These are phyloP conservation scores for Saccharomyces hybrid DNA, from an alignment of 1,139 yeast species.

Conservation along the genomic window DNA sequence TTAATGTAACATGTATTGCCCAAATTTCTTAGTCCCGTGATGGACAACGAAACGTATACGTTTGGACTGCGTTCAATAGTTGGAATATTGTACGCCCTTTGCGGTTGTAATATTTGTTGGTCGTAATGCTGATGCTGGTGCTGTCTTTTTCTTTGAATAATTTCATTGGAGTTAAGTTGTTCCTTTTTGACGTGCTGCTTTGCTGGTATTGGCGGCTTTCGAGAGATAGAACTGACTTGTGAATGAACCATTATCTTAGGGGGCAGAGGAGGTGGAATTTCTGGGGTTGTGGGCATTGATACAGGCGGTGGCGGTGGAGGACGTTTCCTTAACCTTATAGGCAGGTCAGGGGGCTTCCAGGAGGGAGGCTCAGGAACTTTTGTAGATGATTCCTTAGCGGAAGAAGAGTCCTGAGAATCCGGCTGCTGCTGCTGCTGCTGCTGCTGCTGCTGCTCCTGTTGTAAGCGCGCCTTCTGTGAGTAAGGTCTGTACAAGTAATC, in stretches of 20 bases:
- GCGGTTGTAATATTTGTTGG: slow-evolving; percentile 3
- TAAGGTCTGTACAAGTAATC: slow-evolving; percentile 21
- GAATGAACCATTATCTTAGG: slow-evolving; percentile 10
- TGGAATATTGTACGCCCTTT: slow-evolving; percentile 23
- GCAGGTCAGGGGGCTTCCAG: slow-evolving; percentile 23
- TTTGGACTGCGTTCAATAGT: slow-evolving; percentile 37
- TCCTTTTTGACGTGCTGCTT: not conserved
- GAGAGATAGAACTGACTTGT: not conserved
- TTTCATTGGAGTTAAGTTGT: slow-evolving; percentile 1
- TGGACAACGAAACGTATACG: slow-evolving; percentile 35
- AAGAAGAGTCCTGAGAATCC: not conserved
- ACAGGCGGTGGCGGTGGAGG: slow-evolving; percentile 28
- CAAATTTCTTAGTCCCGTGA: slow-evolving; percentile 60
- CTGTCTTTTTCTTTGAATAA: not conserved
- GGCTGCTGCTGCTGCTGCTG: slow-evolving; percentile 3
- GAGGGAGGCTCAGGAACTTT: slow-evolving; percentile 12
- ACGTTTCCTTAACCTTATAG: slow-evolving; percentile 20
- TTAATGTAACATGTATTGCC: slow-evolving; percentile 73
- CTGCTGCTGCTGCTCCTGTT: slow-evolving; percentile 3
- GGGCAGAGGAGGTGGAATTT: slow-evolving; percentile 16
- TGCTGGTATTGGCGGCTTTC: slow-evolving; percentile 1
- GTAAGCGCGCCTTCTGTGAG: slow-evolving; percentile 7
- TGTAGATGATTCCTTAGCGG: slow-evolving; percentile 1
- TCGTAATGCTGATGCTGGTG: slow-evolving; percentile 2
- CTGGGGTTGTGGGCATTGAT: slow-evolving; percentile 10